Conservation (phyloP, 257 asterid genomes). For the Capsicum chinense region DNA sequence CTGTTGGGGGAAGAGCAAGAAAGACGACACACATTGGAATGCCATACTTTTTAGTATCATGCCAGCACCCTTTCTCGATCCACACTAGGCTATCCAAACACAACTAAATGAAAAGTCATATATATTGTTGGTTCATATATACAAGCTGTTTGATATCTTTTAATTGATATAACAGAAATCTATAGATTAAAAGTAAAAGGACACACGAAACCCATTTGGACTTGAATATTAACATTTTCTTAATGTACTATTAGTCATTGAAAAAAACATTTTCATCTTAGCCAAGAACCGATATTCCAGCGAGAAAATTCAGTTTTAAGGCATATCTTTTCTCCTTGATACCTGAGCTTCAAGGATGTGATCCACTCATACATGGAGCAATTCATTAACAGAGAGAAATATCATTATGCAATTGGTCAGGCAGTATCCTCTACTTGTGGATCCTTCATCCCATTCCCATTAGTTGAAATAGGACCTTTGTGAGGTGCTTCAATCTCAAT, state of each 20-base stretch:
- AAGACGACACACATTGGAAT: neutral
- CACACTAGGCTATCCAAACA: neutral
- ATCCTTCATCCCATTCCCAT: neutral
- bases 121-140: neutral
- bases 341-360: neutral
- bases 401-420: slow-evolving; percentile 14
- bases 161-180: neutral
- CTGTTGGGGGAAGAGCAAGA: neutral
- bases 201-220: neutral
- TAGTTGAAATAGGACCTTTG: neutral
- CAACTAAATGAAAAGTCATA: neutral
- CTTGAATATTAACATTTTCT: neutral
- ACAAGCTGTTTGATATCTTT: neutral
- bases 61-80: neutral
- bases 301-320: neutral
- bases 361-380: slow-evolving; percentile 1
- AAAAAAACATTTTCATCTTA: neutral
- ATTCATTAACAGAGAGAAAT: neutral
- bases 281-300: neutral
- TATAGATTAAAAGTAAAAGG: neutral
- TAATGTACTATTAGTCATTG: neutral
- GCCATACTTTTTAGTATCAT: neutral
- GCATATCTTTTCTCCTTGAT: neutral
- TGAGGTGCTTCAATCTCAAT: neutral
- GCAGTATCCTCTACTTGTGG: slow-evolving; percentile 2